These are phyloP conservation scores for Phialophora verrucosa DNA, from an alignment of 2,329 filamentous ascomycete genomes.

Conservation along the genomic window DNA sequence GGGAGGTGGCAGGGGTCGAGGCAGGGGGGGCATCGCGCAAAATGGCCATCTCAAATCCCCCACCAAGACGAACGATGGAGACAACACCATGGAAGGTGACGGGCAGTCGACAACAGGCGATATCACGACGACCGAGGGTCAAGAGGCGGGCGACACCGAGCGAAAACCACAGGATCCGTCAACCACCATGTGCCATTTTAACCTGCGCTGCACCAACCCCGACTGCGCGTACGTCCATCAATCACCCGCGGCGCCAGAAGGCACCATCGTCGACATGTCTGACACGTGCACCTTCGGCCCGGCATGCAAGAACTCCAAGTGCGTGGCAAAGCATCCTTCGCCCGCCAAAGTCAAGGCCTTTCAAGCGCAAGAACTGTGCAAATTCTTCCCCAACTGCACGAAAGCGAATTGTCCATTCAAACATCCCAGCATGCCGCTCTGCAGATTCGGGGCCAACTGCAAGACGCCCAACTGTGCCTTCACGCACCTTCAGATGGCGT, in stretches of 20 bases:
- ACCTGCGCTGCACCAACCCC: conserved; percentile 82
- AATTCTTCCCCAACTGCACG: conserved; percentile 88
- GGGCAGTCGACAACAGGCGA: conserved; percentile 33
- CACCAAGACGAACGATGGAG: conserved; percentile 25
- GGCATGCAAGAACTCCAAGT: conserved; percentile 96
- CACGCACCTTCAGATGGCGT: conserved; percentile 81
- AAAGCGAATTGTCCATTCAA: conserved; percentile 87
- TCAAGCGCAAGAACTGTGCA: conserved; percentile 84
- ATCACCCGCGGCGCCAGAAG: conserved; percentile 83
- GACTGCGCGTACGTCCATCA: conserved; percentile 95
- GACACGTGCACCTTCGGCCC: conserved; percentile 84
- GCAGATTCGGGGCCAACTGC: conserved; percentile 90
- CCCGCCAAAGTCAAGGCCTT: conserved; percentile 79
- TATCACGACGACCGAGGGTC: conserved; percentile 58
- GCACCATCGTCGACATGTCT: conserved; percentile 75
- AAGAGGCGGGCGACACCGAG: conserved; percentile 58
- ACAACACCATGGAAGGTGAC: conserved; percentile 37
- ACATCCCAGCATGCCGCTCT: conserved; percentile 84
- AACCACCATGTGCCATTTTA: conserved; percentile 83
- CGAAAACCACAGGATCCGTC: conserved; percentile 56
- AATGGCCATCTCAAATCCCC: conserved; percentile 34
- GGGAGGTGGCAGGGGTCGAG: conserved; percentile 35
- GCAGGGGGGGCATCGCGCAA: conserved; percentile 34
- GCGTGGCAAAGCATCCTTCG: conserved; percentile 87
- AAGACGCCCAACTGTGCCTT: conserved; percentile 83